Evolutionary conservation across 768 basidiomycete genomes (phyloP), one percentile per base, ranked within the genome.

Genomic region (Dioszegia crocea): DNA sequence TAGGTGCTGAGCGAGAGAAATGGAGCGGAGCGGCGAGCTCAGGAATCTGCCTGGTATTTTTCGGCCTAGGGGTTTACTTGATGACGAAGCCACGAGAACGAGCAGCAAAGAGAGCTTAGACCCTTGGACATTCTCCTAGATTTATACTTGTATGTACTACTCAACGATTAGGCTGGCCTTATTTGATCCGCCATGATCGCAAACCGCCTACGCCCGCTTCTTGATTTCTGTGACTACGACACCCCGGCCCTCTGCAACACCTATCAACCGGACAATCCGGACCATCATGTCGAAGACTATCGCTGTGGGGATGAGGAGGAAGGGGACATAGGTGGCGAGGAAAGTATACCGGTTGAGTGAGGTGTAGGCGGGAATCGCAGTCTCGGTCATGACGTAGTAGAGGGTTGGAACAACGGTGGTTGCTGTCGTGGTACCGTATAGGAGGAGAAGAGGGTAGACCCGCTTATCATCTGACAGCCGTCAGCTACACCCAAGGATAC

Each of bases 351-450:
- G 80, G 62, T 91, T 86, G n/a, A 72, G 73, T 0, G 68, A 45
- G 0, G 84, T 81, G 46, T 88, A 77, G 5, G 65, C 65, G n/a
- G 71, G 74, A 17, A 31, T 77, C 24, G 78, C 66, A 0, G 84
- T 84, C 2, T 82, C 81, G 19, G 80, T 76, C n/a, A 89, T 72
- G 31, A 91, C 72, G 29, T 83, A 79, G 12, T 80, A 76, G 47
- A 92, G 72, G 68, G 87, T 89, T 0, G 90, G 84, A 31, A 89
- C 76, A 14, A 86, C 86, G 0, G 89, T 90, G 0, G 88, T 91
- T 0, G 83, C 80, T 2, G 88, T 86, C 0, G 87, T 88, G 0
- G 88, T 86, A 27, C 81, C 88, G 75, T 91, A 92, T 27, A 86
- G 73, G 9, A 87, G 79, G 14, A 92, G 77, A 30, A 89, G 79